Base-by-base conservation (phyloP, 805 yeast species). In the Starmera pachycereana region DNA sequence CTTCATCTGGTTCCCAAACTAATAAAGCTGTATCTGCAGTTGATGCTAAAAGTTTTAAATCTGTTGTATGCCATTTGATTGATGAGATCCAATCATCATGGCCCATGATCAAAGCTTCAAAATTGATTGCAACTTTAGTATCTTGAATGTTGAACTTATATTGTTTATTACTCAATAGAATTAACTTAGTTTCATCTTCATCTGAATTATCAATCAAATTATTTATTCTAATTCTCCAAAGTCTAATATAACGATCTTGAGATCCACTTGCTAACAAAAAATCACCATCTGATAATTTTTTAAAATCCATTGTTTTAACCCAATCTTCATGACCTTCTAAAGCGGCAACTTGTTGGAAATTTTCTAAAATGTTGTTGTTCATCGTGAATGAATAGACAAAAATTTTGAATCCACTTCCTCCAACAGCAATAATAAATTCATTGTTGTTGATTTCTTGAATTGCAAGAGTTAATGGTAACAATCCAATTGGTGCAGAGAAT, bases 41-140 rank as follows among this genome's bases (percentile, higher is more conserved):
- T 1, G 95, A 78, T 0, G 96, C 86, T 32, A 92, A 60, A 29
- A 92, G 65, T 46, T 73, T 74, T 29, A 76, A 53, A 39, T 73
- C 69, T 7, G 64, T 56, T 29, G 58, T 58, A 53, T 81, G 85
- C 97, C 98, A 92, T 40, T 71, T 66, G 36, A 92, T 65, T 9
- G 86, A 77, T 3, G 90, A 76, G 22, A 94, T 80, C 98, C 98
- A 92, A 58, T 92, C 99, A 57, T 92, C 99, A 60, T 92, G 98
- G 8, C 98, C 99, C 82, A 92, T 81, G 22, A 92, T 76, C 44
- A 92, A 72, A 0, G 98, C 96, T 53, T 94, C 99, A 54, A 89
- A 87, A 47, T 76, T 76, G 38, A 88, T 70, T 5, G 81, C 75
- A 42, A 74, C 74, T 38, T 63, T 57, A 3, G 68, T 50, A 12